Evolutionary conservation across 2,329 filamentous ascomycete genomes (phyloP), one percentile per base, ranked within the genome.

Genomic region (Shiraia sp.): DNA sequence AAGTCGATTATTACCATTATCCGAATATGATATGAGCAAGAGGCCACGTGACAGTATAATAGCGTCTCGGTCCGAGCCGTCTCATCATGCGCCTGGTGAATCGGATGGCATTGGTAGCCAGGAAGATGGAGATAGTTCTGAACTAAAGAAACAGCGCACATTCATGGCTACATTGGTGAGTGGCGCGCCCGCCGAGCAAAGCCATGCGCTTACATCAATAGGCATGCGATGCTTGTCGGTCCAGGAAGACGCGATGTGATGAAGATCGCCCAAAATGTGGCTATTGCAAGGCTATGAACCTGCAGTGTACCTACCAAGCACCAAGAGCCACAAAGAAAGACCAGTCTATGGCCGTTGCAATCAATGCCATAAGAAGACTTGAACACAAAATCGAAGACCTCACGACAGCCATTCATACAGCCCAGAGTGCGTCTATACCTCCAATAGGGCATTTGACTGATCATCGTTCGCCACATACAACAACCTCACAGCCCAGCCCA

Each of bases 211-310:
- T 28, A 60, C 32, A 5, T 12, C 10, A n/a, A 10, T 24, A 68
- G 76, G 78, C 78, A 2, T 80, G 78, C 52, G 77, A 80, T 52
- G 72, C 71, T 12, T 80, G 78, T 53, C 70, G 78, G 17, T 62
- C 74, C 34, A 77, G 78, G 53, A 80, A 80, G 63, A 79, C 76
- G 13, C 62, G 76, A 64, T 80, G 78, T 57, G 77, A 80, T 47
- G 77, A 79, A 58, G 78, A 78, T 43, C 66, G 74, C 23, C 77
- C 78, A 24, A 58, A 51, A 33, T 80, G 78, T 49, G 76, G 76
- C 22, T 69, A 78, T 34, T 80, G 78, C 61, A 75, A 72, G 49
- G 61, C 67, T 10, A 70, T 75, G 31, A 74, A 73, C 6, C 46
- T 77, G 23, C 73, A 77, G 13, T 80, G 78, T 58, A 70, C 71